Base-by-base conservation (phyloP, 106 monocot species). In the Chionographis japonica region DNA sequence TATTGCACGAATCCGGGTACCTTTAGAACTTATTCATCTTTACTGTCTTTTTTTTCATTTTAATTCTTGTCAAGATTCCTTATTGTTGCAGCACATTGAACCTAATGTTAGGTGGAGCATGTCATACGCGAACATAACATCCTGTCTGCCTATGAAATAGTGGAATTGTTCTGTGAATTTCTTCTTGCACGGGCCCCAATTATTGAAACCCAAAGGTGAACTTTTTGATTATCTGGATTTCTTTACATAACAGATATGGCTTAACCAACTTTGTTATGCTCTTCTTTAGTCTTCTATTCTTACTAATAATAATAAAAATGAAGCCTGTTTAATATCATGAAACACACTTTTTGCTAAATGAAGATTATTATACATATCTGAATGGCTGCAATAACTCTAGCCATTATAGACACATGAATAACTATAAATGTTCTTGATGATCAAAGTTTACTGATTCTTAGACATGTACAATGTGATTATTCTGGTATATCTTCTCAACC, bases 151-250 rank as follows among this genome's bases (percentile, higher is more conserved):
- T 93, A 98, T 81, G 98, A 98, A 61, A 83, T 98, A 40, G 12
- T 98, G 40, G 93, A 98, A 71, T 56, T 98, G 41, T 98, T 98
- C 65, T 98, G 98, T 64, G 93, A 98, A 76, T 90, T 93, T 74
- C 72, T 98, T 60, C 90, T 90, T 74, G 98, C 93, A 62, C 87
- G 98, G 46, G 81, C 90, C n/a, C 98, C 93, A 7, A 80, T 98
- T 68, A 80, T 98, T 63, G 98, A 98, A 73, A 63, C 72, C 49
- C 84, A 93, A 52, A 98, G 80, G 98, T 97, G 38, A 58, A 62
- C 69, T 53, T 27, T 20, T 69, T 52, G 55, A 4, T 65, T 52
- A 4, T 39, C 27, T 37, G 4, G 35, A 13, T 38, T 61, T 35
- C 36, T 37, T 61, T 36, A 60, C 37, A 37, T 61, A 12, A 27